phyloP scores from a whole-genome alignment of 306 rosid genomes.

The Inga leiocalycina region DNA sequence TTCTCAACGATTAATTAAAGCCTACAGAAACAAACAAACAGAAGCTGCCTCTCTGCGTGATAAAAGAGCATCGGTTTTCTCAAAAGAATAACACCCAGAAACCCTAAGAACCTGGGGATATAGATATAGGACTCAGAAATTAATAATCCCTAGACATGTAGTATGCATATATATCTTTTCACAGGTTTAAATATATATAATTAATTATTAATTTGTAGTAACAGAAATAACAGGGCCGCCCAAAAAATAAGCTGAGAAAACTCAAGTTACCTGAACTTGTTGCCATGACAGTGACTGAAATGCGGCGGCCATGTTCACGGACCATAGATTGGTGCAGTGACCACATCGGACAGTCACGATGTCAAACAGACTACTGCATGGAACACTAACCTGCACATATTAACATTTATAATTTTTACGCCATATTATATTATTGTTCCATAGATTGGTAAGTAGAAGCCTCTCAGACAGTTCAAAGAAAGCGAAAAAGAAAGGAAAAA shows the following conservation, averaged over 20 bases:
- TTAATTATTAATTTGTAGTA: background rate
- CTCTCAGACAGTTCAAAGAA: background rate
- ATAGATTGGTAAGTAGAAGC: background rate
- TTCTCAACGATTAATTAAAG: background rate
- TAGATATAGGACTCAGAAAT: conserved; percentile 36
- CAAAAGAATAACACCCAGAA: conserved; percentile 36
- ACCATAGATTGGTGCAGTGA: conserved; percentile 97
- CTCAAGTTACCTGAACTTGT: conserved; percentile 64
- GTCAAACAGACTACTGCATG: conserved; percentile 89
- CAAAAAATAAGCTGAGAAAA: conserved; percentile 39
- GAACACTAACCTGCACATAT: conserved; percentile 90
- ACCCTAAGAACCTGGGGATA: conserved; percentile 13
- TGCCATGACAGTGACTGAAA: conserved; percentile 93
- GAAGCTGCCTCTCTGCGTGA: conserved; percentile 19
- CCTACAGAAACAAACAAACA: conserved; percentile 10
- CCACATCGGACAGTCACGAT: conserved; percentile 99
- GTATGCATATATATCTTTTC: no score
- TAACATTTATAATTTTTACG: background rate
- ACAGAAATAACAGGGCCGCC: conserved; percentile 19
- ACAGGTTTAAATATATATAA: no score
- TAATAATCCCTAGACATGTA: background rate
- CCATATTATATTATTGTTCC: background rate
- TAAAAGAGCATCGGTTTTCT: conserved; percentile 43
- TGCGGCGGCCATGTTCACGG: conserved; percentile 99
- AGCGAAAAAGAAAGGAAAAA: background rate